Evolutionary conservation across 1,139 yeast genomes (phyloP).

Genomic region (Debaryomyces singareniensis): DNA sequence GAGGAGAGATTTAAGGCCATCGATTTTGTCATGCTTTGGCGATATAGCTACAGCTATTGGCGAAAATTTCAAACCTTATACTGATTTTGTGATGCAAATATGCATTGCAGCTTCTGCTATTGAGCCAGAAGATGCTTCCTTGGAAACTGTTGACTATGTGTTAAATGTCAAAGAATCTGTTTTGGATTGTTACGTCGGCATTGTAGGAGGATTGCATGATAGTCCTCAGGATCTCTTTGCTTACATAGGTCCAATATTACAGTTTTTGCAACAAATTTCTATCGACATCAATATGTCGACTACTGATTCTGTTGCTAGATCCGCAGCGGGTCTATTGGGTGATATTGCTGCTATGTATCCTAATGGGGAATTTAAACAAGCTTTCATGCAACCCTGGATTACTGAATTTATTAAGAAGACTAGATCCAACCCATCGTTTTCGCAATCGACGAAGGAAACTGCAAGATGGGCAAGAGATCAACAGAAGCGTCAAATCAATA

Average conservation of each 20-base stretch:
- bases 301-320: slow-evolving; percentile 63
- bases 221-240: slow-evolving; percentile 61
- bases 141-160: slow-evolving; percentile 75
- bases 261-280: slow-evolving; percentile 56
- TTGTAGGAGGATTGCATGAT: slow-evolving; percentile 78
- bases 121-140: slow-evolving; percentile 53
- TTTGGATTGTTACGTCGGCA: slow-evolving; percentile 91
- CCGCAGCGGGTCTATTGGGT: slow-evolving; percentile 85
- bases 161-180: slow-evolving; percentile 75
- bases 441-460: slow-evolving; percentile 69
- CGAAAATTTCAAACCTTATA: slow-evolving; percentile 62
- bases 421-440: slow-evolving; percentile 54
- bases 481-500: slow-evolving; percentile 49
- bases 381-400: slow-evolving; percentile 71
- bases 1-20: slow-evolving; percentile 77
- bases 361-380: slow-evolving; percentile 61
- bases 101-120: slow-evolving; percentile 50
- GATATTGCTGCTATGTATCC: slow-evolving; percentile 87
- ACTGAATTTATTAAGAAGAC: slow-evolving; percentile 71
- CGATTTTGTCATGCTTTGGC: slow-evolving; percentile 91
- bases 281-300: slow-evolving; percentile 53
- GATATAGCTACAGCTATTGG: slow-evolving; percentile 92
- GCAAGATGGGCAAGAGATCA: slow-evolving; percentile 97
- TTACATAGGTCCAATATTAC: slow-evolving; percentile 64
- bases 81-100: slow-evolving; percentile 71